Conservation (phyloP, 2,329 filamentous ascomycete species). For the Orbilia javanica region DNA sequence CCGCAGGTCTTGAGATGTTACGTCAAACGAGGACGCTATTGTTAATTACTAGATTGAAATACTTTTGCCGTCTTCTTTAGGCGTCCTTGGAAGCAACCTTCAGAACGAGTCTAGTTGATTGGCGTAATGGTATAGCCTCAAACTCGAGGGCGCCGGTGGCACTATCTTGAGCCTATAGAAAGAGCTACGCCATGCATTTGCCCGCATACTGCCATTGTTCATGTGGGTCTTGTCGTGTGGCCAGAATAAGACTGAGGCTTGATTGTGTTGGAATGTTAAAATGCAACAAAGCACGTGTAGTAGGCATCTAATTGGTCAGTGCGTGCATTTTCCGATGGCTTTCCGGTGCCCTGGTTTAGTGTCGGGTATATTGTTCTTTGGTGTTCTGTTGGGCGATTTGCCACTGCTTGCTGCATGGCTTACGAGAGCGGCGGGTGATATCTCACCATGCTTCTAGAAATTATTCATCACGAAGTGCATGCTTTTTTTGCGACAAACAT, state of each 20-base stretch:
- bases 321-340: conserved; percentile 7
- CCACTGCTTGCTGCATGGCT: conserved; percentile 22
- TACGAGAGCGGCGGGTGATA: conserved; percentile 16
- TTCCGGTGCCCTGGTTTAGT: conserved; percentile 9
- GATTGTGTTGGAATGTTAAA: conserved; percentile 16
- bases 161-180: neutral
- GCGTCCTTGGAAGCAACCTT: neutral
- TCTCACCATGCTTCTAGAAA: conserved; percentile 23
- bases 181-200: neutral
- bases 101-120: neutral
- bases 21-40: neutral
- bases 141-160: neutral
- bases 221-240: neutral
- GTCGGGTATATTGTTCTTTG: conserved; percentile 2
- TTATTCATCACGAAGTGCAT: conserved; percentile 10
- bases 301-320: neutral
- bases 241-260: neutral
- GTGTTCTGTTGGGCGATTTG: conserved; percentile 20
- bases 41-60: neutral
- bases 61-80: conserved; percentile 15
- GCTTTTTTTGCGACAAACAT: neutral
- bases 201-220: neutral
- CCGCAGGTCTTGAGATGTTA: neutral
- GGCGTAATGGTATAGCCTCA: neutral
- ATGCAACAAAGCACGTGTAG: conserved; percentile 8